Evolutionary conservation across 495 filamentous ascomycete species (phyloP).

Genomic region (Podospora comata): DNA sequence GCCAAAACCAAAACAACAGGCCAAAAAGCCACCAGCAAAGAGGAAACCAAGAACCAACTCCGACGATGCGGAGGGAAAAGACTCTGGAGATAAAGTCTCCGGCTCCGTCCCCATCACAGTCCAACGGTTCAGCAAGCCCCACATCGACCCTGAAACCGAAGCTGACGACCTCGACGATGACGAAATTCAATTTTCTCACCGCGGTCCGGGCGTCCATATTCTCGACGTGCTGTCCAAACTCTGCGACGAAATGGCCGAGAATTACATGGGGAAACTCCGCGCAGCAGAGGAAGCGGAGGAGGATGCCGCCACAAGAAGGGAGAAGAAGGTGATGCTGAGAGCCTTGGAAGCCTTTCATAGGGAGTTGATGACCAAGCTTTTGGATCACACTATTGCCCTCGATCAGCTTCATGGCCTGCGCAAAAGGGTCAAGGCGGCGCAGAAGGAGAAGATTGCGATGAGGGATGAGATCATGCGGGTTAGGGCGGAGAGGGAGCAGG

Average conservation of each 20-base stretch:
- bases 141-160: conserved; percentile 21
- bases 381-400: conserved; percentile 58
- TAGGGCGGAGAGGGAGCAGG: conserved; percentile 60
- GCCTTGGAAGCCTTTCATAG: conserved; percentile 65
- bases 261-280: conserved; percentile 44
- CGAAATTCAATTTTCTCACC: conserved; percentile 51
- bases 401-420: conserved; percentile 64
- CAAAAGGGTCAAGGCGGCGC: conserved; percentile 58
- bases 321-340: conserved; percentile 59
- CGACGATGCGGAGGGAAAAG: conserved; percentile 13
- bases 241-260: conserved; percentile 64
- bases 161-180: conserved; percentile 41
- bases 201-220: conserved; percentile 59
- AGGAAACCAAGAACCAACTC: conserved; percentile 9
- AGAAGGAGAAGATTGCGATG: conserved; percentile 62
- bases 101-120: conserved; percentile 43
- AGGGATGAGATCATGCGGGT: conserved; percentile 62
- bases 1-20: conserved; percentile 8
- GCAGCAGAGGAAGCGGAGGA: conserved; percentile 38
- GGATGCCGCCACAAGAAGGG: conserved; percentile 43
- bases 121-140: conserved; percentile 45
- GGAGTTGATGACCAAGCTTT: conserved; percentile 62
- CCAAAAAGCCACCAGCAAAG: conserved; percentile 6
- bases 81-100: neutral
- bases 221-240: conserved; percentile 68